Evolutionary conservation across 2,329 filamentous ascomycete genomes (phyloP).

Genomic region (Pseudopithomyces chartarum): DNA sequence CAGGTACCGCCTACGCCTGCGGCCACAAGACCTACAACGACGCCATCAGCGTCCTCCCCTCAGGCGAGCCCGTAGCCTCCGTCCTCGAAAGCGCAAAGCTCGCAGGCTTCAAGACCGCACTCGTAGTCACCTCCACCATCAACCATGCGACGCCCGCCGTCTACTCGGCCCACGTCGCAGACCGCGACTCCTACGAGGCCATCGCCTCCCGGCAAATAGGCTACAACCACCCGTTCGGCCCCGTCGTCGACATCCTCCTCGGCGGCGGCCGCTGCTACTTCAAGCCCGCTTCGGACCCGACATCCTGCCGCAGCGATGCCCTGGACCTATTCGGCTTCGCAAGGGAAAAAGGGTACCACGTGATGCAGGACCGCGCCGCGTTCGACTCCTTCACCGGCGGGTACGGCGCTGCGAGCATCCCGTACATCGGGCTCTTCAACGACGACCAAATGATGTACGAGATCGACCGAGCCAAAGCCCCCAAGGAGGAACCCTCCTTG

Average conservation of each 20-base stretch:
- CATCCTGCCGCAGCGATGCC: conserved; percentile 46
- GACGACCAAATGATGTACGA: conserved; percentile 44
- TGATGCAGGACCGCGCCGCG: conserved; percentile 42
- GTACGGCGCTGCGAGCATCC: conserved; percentile 31
- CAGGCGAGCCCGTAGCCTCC: conserved; percentile 43
- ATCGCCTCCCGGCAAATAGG: conserved; percentile 50
- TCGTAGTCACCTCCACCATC: conserved; percentile 51
- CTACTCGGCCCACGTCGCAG: conserved; percentile 42
- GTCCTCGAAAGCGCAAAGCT: conserved; percentile 50
- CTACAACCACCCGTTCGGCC: conserved; percentile 47
- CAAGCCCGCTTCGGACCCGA: conserved; percentile 44
- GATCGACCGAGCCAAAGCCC: conserved; percentile 45
- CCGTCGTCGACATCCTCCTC: conserved; percentile 47
- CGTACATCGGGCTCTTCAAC: conserved; percentile 49
- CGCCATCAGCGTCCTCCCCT: conserved; percentile 42
- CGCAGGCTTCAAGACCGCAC: conserved; percentile 47
- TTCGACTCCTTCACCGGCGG: conserved; percentile 42
- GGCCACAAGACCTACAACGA: conserved; percentile 49
- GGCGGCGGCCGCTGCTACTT: conserved; percentile 51
- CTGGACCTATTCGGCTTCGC: conserved; percentile 46
- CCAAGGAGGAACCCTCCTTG: conserved; percentile 46
- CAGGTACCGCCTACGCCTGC: conserved; percentile 48
- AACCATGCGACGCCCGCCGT: conserved; percentile 42
- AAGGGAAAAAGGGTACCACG: conserved; percentile 40
- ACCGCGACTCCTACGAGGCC: conserved; percentile 42